These are phyloP conservation scores for Trichophyton mentagrophytes DNA, from an alignment of 2,329 filamentous ascomycete species.

Conservation along the genomic window DNA sequence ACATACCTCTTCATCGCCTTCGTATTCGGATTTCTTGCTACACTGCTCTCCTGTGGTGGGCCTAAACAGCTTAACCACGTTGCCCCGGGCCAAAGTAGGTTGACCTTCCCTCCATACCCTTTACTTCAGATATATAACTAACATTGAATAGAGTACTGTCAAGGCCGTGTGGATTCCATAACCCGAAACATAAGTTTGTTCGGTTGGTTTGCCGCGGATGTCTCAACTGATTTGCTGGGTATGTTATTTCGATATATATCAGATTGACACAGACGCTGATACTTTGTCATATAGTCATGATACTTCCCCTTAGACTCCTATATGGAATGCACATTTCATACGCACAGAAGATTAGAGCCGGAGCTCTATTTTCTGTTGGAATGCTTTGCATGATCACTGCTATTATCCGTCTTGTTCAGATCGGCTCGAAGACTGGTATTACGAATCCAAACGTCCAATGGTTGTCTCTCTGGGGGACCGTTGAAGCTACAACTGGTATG, in stretches of 20 bases:
- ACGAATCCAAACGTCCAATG: conserved; percentile 8
- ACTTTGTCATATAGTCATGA: conserved; percentile 19
- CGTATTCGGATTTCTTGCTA: conserved; percentile 4
- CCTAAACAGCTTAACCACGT: conserved; percentile 1
- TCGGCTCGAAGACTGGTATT: conserved; percentile 7
- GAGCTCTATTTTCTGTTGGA: conserved; percentile 20
- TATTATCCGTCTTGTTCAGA: conserved; percentile 17
- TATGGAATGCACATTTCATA: conserved; percentile 18
- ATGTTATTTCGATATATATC: neutral
- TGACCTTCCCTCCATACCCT: neutral
- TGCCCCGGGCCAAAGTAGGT: neutral
- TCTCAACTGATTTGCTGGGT: conserved; percentile 18
- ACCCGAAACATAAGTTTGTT: conserved; percentile 11
- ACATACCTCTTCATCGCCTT: conserved; percentile 4
- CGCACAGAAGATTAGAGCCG: conserved; percentile 19
- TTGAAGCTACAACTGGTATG: conserved; percentile 9
- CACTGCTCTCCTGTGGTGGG: conserved; percentile 8
- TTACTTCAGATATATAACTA: neutral
- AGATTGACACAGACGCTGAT: neutral
- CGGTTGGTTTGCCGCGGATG: conserved; percentile 13
- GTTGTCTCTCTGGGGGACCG: conserved; percentile 5
- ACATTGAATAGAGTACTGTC: conserved; percentile 2
- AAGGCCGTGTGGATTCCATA: neutral
- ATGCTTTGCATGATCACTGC: conserved; percentile 17
- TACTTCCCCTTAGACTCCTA: conserved; percentile 20